Conservation (phyloP, 257 asterid species). For the Cynanchum wilfordii region DNA sequence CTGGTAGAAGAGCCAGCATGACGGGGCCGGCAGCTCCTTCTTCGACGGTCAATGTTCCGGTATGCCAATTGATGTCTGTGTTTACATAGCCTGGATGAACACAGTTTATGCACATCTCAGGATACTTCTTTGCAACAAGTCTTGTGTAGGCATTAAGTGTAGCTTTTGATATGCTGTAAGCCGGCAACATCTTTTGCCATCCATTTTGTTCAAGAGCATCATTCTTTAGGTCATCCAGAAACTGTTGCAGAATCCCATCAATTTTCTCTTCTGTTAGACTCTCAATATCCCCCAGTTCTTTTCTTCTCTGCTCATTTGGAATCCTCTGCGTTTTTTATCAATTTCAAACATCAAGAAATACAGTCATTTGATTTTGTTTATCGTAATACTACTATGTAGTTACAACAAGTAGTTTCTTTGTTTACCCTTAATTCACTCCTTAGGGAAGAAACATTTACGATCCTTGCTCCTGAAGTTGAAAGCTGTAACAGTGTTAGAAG, state of each 20-base stretch:
- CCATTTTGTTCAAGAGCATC: slow-evolving; percentile 57
- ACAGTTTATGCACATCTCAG: slow-evolving; percentile 60
- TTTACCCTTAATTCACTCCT: slow-evolving; percentile 67
- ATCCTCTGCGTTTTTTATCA: slow-evolving; percentile 44
- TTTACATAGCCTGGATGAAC: slow-evolving; percentile 73
- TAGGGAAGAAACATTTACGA: slow-evolving; percentile 65
- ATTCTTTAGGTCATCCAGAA: slow-evolving; percentile 44
- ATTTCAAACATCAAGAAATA: neutral
- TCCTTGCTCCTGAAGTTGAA: slow-evolving; percentile 59
- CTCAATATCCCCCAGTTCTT: slow-evolving; percentile 55
- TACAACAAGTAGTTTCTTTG: neutral
- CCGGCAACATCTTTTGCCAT: slow-evolving; percentile 79
- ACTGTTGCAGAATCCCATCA: slow-evolving; percentile 42
- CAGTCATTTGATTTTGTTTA: too few relatives aligned
- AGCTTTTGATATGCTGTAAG: slow-evolving; percentile 75
- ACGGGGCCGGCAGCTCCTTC: slow-evolving; percentile 75
- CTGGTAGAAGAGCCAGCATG: slow-evolving; percentile 60
- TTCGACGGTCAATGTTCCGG: slow-evolving; percentile 48
- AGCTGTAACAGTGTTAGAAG: slow-evolving; percentile 61
- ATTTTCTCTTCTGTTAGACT: slow-evolving; percentile 57
- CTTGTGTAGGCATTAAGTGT: slow-evolving; percentile 71
- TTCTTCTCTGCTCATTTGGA: slow-evolving; percentile 49
- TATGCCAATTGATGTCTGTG: slow-evolving; percentile 65
- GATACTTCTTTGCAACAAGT: slow-evolving; percentile 59
- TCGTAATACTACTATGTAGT: too few relatives aligned